Conservation (phyloP, 2,329 filamentous ascomycete genomes). For the Cladosporium halotolerans region DNA sequence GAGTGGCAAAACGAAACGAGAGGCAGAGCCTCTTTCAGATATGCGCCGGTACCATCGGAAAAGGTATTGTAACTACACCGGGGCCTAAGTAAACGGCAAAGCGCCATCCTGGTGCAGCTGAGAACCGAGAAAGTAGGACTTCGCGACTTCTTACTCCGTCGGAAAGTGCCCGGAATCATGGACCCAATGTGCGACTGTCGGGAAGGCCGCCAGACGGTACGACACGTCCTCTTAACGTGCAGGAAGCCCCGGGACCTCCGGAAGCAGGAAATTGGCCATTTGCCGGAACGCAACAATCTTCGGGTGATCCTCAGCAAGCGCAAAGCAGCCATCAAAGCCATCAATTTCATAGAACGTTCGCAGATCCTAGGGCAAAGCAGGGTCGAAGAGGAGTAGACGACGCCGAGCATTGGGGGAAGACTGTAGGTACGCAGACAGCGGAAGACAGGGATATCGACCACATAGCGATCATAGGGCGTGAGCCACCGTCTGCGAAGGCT, state of each 20-base stretch:
- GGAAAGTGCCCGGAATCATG: constrained; percentile 10
- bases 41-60: neutral
- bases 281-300: constrained; percentile 2
- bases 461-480: too few relatives aligned
- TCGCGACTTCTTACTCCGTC: constrained; percentile 10
- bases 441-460: neutral
- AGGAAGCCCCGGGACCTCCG: constrained; percentile 12
- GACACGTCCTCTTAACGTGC: constrained; percentile 15
- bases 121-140: constrained; percentile 14
- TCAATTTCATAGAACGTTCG: constrained; percentile 14
- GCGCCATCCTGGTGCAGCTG: constrained; percentile 13
- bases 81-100: constrained; percentile 6
- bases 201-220: constrained; percentile 13
- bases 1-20: neutral
- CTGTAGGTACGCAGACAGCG: neutral
- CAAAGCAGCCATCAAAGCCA: constrained; percentile 15
- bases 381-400: constrained; percentile 10
- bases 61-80: neutral
- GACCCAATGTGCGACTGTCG: constrained; percentile 10
- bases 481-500: too few relatives aligned
- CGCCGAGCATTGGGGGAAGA: neutral
- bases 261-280: constrained; percentile 4
- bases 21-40: neutral
- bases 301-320: constrained; percentile 12
- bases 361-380: constrained; percentile 15